Conservation (phyloP, 805 yeast species). For the Naumovozyma baii region DNA sequence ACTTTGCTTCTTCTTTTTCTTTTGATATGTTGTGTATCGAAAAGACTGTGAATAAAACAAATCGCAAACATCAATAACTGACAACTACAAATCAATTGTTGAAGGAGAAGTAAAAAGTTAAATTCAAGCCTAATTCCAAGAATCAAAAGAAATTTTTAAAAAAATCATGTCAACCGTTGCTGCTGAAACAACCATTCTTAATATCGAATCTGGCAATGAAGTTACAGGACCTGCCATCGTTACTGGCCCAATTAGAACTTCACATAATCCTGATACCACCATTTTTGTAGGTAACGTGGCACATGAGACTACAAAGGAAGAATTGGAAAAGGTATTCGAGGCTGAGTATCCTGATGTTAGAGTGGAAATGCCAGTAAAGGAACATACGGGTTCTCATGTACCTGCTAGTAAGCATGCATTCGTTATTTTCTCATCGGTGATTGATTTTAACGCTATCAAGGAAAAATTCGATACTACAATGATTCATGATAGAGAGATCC, state of each 20-base stretch:
- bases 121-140: no score
- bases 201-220: constrained; percentile 1
- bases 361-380: constrained; percentile 24
- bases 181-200: constrained; percentile 6
- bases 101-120: neutral
- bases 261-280: constrained; percentile 27
- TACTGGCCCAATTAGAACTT: constrained; percentile 2
- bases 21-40: neutral
- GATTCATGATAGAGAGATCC: constrained; percentile 27
- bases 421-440: constrained; percentile 24
- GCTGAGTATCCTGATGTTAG: constrained; percentile 23
- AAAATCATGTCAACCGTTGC: constrained; percentile 15
- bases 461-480: constrained; percentile 24
- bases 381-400: constrained; percentile 15
- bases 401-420: constrained; percentile 27
- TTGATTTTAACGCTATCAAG: constrained; percentile 25
- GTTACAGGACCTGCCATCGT: neutral
- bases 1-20: neutral
- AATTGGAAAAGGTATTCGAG: constrained; percentile 19
- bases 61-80: neutral
- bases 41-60: neutral
- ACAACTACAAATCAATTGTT: neutral
- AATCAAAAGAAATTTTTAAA: neutral
- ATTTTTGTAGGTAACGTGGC: constrained; percentile 28
- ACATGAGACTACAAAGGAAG: constrained; percentile 23